phyloP scores from a whole-genome alignment of 2,329 filamentous ascomycete species.

The Colletotrichum trifolii region DNA sequence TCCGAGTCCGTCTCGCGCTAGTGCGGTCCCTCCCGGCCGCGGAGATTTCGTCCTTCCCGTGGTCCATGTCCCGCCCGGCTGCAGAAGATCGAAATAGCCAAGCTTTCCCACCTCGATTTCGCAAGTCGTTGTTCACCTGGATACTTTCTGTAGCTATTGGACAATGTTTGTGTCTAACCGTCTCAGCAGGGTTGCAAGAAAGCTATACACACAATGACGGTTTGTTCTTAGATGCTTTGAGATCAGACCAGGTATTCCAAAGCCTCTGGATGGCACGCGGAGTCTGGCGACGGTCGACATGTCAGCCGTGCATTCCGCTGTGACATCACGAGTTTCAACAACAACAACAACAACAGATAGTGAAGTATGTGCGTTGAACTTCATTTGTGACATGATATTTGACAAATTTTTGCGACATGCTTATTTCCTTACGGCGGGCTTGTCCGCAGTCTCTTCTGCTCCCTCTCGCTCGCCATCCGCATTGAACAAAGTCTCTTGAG shows the following conservation, averaged over 20 bases:
- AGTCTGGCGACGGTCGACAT: too few species aligned
- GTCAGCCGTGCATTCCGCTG: not conserved
- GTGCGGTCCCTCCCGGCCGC: not conserved
- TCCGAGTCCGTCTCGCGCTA: not conserved
- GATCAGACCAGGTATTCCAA: slow-evolving; percentile 31
- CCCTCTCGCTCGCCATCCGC: slow-evolving; percentile 56
- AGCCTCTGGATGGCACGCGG: not conserved
- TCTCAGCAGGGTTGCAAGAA: too few species aligned
- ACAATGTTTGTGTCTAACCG: too few species aligned
- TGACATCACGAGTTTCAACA: not conserved
- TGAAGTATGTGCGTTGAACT: slow-evolving; percentile 1
- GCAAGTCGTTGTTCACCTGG: not conserved
- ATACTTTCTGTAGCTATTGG: not conserved
- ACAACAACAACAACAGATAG: not conserved
- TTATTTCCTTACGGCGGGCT: slow-evolving; percentile 7
- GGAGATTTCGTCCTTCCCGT: not conserved
- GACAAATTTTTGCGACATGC: not conserved
- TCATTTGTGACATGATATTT: slow-evolving; percentile 14
- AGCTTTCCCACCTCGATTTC: not conserved
- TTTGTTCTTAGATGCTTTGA: too few species aligned
- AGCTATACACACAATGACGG: too few species aligned
- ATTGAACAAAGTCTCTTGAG: slow-evolving; percentile 70
- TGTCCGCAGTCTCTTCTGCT: slow-evolving; percentile 61
- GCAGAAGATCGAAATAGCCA: not conserved
- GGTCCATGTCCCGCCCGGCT: not conserved